Percentiles rank a stretch among this genome's conserved stretches.
These are phyloP conservation scores for Cutaneotrichosporon cavernicola DNA, from an alignment of 1,284 basidiomycete species.

Conservation along the genomic window DNA sequence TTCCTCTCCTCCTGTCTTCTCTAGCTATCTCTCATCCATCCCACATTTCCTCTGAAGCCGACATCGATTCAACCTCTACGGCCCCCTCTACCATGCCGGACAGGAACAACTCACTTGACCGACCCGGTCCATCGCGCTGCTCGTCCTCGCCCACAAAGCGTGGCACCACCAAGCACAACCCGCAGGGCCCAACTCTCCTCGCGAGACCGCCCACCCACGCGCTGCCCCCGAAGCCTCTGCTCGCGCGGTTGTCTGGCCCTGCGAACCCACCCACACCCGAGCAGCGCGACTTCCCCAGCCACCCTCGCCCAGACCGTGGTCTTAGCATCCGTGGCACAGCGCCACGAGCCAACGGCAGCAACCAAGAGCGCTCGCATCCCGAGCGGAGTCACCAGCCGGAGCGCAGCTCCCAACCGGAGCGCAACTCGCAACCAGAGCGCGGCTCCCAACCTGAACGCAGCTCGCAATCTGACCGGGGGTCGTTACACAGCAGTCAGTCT, in stretches of 20 bases:
- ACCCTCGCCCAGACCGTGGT: not conserved
- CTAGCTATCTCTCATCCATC: not conserved
- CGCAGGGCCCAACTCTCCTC: not conserved
- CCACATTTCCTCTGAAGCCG: not conserved
- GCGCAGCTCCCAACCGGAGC: not conserved
- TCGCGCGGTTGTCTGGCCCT: not conserved
- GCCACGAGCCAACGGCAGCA: no score
- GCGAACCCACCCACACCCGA: not conserved
- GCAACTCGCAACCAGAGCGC: not conserved
- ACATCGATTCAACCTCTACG: not conserved
- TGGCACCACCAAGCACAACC: no score
- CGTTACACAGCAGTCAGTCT: not conserved
- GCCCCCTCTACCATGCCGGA: not conserved
- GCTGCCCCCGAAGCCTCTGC: constrained; percentile 8
- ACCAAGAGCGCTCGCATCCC: no score
- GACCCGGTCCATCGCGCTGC: not conserved
- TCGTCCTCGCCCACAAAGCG: constrained; percentile 4
- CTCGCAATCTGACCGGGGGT: not conserved
- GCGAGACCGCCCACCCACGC: constrained; percentile 10
- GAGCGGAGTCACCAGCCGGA: no score
- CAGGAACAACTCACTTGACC: constrained; percentile 2
- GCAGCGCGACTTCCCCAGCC: not conserved
- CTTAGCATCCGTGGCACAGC: not conserved
- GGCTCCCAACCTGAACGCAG: not conserved
- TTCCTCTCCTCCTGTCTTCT: not conserved